Conservation (phyloP, 176 grass and related monocot species). For the Chloris gayana region DNA sequence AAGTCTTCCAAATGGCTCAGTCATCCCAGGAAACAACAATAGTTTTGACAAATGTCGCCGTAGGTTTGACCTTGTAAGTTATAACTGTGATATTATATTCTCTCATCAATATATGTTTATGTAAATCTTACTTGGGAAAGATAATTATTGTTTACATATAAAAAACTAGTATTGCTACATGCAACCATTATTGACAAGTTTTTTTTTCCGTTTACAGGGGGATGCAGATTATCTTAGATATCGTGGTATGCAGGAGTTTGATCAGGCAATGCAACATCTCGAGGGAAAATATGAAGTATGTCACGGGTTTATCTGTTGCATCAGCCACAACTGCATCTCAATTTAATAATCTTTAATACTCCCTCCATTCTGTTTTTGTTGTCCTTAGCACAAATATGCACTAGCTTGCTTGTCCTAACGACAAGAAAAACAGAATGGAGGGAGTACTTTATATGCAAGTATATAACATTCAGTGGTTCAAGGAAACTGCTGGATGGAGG, state of each 20-base stretch:
- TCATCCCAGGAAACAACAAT: slow-evolving; percentile 78
- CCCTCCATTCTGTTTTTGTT: too few species aligned
- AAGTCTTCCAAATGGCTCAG: slow-evolving; percentile 65
- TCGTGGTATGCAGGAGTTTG: slow-evolving; percentile 89
- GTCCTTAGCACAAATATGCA: too few species aligned
- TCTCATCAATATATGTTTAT: slow-evolving; percentile 18
- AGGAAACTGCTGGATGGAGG: slow-evolving; percentile 8
- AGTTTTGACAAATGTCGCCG: slow-evolving; percentile 98
- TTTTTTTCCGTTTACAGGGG: slow-evolving; percentile 52
- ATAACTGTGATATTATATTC: slow-evolving; percentile 27
- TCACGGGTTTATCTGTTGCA: slow-evolving; percentile 30
- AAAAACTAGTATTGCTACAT: slow-evolving; percentile 17
- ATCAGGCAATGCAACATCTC: slow-evolving; percentile 92
- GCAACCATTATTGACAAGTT: neutral
- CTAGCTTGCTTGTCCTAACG: too few species aligned
- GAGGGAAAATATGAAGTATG: slow-evolving; percentile 85
- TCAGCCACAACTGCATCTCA: neutral
- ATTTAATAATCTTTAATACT: slow-evolving; percentile 8
- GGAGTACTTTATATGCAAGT: slow-evolving; percentile 1
- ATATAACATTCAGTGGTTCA: neutral
- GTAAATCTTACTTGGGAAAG: slow-evolving; percentile 25
- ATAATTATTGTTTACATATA: slow-evolving; percentile 27
- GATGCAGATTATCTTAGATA: slow-evolving; percentile 96
- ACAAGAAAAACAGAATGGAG: too few species aligned
- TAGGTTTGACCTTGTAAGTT: slow-evolving; percentile 93